phyloP scores from a whole-genome alignment of 2,329 filamentous ascomycete species.

The Diaporthe ilicicola region DNA sequence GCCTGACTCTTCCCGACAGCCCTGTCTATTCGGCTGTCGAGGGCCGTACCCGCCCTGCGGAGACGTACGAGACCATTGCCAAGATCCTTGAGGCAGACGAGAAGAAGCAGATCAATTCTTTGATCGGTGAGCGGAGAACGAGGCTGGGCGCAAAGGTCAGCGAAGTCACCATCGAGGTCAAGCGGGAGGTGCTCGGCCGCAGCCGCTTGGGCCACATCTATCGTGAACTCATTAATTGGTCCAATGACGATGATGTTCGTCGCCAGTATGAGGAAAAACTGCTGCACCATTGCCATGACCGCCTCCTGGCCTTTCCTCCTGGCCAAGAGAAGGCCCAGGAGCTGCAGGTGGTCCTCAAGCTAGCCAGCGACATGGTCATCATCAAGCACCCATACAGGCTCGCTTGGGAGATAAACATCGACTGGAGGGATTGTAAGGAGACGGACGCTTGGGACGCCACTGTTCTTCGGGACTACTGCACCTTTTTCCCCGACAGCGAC shows the following conservation, averaged over 20 bases:
- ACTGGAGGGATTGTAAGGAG: slow-evolving; percentile 84
- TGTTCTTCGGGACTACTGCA: slow-evolving; percentile 81
- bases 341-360: slow-evolving; percentile 74
- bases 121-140: slow-evolving; percentile 89
- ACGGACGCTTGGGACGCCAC: slow-evolving; percentile 80
- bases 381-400: slow-evolving; percentile 90
- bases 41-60: slow-evolving; percentile 80
- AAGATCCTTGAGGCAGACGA: slow-evolving; percentile 87
- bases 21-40: slow-evolving; percentile 84
- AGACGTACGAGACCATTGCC: slow-evolving; percentile 83
- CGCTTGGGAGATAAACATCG: slow-evolving; percentile 90
- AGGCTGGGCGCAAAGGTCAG: slow-evolving; percentile 84
- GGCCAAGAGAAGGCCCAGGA: slow-evolving; percentile 74
- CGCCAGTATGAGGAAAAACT: slow-evolving; percentile 91
- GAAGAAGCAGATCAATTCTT: slow-evolving; percentile 85
- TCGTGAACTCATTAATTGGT: slow-evolving; percentile 88
- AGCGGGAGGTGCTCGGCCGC: slow-evolving; percentile 79
- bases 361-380: slow-evolving; percentile 93
- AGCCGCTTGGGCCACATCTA: slow-evolving; percentile 86
- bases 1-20: slow-evolving; percentile 80
- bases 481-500: slow-evolving; percentile 85
- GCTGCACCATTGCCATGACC: slow-evolving; percentile 81
- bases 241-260: slow-evolving; percentile 82
- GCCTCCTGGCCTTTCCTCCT: slow-evolving; percentile 72
- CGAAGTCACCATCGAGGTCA: slow-evolving; percentile 87